Evolutionary conservation across 1,139 yeast species (phyloP).

Genomic region (Candida sanyaensis): DNA sequence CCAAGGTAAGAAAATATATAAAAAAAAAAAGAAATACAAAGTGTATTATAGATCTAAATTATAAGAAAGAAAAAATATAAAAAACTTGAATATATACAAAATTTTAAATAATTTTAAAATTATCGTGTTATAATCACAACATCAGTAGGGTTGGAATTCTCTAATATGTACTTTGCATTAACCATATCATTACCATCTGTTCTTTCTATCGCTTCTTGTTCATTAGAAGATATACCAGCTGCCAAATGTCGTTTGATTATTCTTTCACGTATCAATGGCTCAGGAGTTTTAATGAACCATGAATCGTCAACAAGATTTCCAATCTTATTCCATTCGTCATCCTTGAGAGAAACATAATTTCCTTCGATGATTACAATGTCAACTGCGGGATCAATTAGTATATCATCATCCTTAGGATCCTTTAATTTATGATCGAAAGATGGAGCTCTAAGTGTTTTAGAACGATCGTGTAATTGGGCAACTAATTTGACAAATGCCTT

Average conservation of each 20-base stretch:
- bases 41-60: constrained; percentile 1
- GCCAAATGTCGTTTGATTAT: constrained; percentile 70
- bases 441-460: constrained; percentile 49
- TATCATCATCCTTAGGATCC: constrained; percentile 63
- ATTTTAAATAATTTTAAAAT: not conserved
- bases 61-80: not conserved
- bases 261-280: constrained; percentile 49
- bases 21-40: not conserved
- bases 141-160: constrained; percentile 33
- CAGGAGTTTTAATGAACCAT: constrained; percentile 51
- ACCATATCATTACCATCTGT: constrained; percentile 69
- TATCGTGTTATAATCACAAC: constrained; percentile 16
- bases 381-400: constrained; percentile 41
- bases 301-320: constrained; percentile 36
- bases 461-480: constrained; percentile 18
- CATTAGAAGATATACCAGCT: constrained; percentile 61
- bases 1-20: constrained; percentile 44
- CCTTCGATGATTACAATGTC: constrained; percentile 67
- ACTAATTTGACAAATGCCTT: constrained; percentile 31
- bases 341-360: constrained; percentile 53
- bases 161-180: constrained; percentile 61
- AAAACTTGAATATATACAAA: not conserved
- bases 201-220: constrained; percentile 62
- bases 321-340: constrained; percentile 53
- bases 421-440: constrained; percentile 73